A percentile compares a stretch with the other conserved stretches of the same genome.
Conservation (phyloP, 75 land plant species). For the Pinus tabuliformis region DNA sequence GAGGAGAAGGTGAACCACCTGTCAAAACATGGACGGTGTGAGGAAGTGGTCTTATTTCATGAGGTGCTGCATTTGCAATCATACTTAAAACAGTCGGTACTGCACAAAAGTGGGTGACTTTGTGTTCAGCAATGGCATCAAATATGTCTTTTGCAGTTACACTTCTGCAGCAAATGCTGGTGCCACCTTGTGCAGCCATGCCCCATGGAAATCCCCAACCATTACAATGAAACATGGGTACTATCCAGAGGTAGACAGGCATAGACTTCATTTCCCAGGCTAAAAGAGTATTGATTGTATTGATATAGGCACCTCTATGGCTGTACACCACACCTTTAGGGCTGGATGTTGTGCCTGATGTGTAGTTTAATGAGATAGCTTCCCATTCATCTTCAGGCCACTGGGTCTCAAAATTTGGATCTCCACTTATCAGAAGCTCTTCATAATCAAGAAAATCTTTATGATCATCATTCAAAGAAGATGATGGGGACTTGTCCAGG, state of each 20-base stretch:
- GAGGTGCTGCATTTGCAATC: conserved; percentile 42
- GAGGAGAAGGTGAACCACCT: conserved; percentile 75
- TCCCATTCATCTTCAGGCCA: conserved; percentile 71
- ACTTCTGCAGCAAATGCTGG: conserved; percentile 51
- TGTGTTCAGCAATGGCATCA: conserved; percentile 9
- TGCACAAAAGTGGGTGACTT: conserved; percentile 69
- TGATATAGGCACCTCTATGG: conserved; percentile 11
- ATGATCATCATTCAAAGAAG: conserved; percentile 9
- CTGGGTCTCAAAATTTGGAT: conserved; percentile 40
- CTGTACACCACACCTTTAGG: too few species aligned
- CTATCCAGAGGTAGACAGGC: conserved; percentile 70
- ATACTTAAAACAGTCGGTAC: conserved; percentile 23
- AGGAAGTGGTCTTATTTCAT: conserved; percentile 40
- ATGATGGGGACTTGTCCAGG: background rate
- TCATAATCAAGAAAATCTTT: conserved; percentile 61
- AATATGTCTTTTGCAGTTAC: conserved; percentile 32
- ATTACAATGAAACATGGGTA: too few species aligned
- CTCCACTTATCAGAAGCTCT: conserved; percentile 38
- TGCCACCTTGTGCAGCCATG: conserved; percentile 80
- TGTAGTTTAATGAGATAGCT: conserved; percentile 30
- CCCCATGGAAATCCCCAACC: conserved; percentile 36
- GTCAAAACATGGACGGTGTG: conserved; percentile 49
- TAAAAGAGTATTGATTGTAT: conserved; percentile 36
- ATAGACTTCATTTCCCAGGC: conserved; percentile 47
- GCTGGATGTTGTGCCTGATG: too few species aligned